Evolutionary conservation across 2,329 filamentous ascomycete genomes (phyloP), one percentile per base, ranked within the genome.

Genomic region (Fusarium dimerum): DNA sequence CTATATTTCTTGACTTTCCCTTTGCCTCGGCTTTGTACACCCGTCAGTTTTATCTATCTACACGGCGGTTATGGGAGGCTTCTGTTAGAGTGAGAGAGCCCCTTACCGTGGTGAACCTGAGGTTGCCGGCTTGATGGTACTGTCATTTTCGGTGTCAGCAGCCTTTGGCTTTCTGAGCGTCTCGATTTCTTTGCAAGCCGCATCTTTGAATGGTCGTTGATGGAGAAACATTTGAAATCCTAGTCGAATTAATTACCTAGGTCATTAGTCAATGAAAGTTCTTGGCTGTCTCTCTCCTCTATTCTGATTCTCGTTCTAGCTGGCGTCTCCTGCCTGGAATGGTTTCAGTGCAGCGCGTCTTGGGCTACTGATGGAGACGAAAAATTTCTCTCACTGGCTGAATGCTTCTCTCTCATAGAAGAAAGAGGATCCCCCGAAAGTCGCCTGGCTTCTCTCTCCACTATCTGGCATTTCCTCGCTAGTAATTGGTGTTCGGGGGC

Each of bases 381-480:
- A 70, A 70, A 66, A 67, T 69, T 71, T 68, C 57, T 59, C 59
- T 65, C 58, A 61, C 58, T 60, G 59, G 56, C 55, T 61, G 39
- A n/a, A 12, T 40, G 3, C 8, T 16, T 40, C 39, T 16, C n/a
- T 20, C 11, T 40, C 39, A 15, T 10, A 10, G n/a, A 17, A 17
- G 12, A 12, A 16, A 20, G n/a, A n/a, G 9, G 39, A 16, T 10
- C 39, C 39, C 9, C 39, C 39, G 17, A 39, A 13, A 13, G 36
- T 39, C 13, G 36, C 12, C 36, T 16, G 17, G n/a, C 39, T 40
- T 9, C 17, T n/a, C 17, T 20, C n/a, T 15, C 8, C 39, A 9
- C 20, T 26, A 26, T 12, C 17, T 40, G 39, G 6, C 17, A n/a
- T 40, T 16, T 12, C 32, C 32, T 36, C 32, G 32, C 32, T 36